These are phyloP conservation scores for Omphalotus guepiniiformis DNA, from an alignment of 768 basidiomycete genomes.

Conservation along the genomic window DNA sequence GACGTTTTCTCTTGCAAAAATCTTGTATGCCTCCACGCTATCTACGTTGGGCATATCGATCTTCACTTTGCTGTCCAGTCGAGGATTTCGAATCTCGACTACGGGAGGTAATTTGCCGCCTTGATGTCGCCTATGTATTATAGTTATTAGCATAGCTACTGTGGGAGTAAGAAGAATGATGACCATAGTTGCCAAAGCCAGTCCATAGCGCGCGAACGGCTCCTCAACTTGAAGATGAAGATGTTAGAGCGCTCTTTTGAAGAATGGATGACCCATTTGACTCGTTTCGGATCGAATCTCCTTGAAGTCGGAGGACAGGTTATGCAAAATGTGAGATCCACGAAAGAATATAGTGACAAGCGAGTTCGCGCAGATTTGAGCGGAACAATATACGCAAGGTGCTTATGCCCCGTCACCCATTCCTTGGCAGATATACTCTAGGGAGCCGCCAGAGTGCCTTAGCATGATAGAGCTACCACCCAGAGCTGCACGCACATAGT, in stretches of 20 bases:
- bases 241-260: conserved; percentile 71
- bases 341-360: conserved; percentile 83
- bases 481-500: conserved; percentile 57
- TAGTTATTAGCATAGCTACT: neutral
- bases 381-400: conserved; percentile 76
- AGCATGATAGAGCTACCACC: neutral
- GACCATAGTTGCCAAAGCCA: conserved; percentile 92
- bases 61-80: conserved; percentile 59
- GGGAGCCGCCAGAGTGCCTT: neutral
- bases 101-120: conserved; percentile 66
- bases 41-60: conserved; percentile 60
- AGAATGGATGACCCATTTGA: conserved; percentile 32
- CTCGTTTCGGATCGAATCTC: conserved; percentile 1
- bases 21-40: conserved; percentile 34
- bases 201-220: conserved; percentile 73
- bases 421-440: conserved; percentile 67
- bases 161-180: neutral
- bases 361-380: conserved; percentile 56
- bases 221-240: conserved; percentile 82
- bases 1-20: conserved; percentile 60
- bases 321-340: conserved; percentile 80
- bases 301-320: conserved; percentile 53
- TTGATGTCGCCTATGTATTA: conserved; percentile 53
- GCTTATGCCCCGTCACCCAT: conserved; percentile 65
- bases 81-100: conserved; percentile 70